These are phyloP conservation scores for Torulaspora delbrueckii DNA, from an alignment of 805 yeast species.

Conservation along the genomic window DNA sequence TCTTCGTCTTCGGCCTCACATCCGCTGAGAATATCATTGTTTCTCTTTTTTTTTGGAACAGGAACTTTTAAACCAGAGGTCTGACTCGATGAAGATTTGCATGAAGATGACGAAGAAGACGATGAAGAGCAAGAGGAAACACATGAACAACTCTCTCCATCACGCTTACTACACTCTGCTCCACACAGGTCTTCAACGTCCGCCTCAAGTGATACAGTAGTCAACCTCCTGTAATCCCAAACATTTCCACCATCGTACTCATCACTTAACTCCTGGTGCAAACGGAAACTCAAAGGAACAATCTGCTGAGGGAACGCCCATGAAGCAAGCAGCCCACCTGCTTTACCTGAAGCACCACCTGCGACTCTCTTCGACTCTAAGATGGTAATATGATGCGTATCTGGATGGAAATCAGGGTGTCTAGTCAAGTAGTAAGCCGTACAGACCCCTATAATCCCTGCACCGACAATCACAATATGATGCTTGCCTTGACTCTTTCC, in stretches of 20 bases:
- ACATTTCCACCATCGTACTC: constrained; percentile 75
- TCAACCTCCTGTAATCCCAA: constrained; percentile 90
- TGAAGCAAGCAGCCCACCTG: constrained; percentile 89
- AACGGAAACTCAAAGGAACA: constrained; percentile 78
- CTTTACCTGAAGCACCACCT: constrained; percentile 96
- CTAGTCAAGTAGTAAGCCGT: constrained; percentile 83
- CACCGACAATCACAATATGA: constrained; percentile 83
- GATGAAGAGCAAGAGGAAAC: constrained; percentile 1
- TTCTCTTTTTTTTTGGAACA: constrained; percentile 12
- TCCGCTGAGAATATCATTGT: background rate
- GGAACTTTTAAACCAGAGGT: constrained; percentile 7
- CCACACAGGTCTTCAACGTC: constrained; percentile 43
- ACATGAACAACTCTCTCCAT: background rate
- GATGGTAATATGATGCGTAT: constrained; percentile 73
- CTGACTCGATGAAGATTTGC: background rate
- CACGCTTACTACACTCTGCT: constrained; percentile 12
- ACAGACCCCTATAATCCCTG: constrained; percentile 94
- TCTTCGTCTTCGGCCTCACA: constrained; percentile 26
- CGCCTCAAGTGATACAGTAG: constrained; percentile 85
- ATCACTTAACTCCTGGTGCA: constrained; percentile 79
- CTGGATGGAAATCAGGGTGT: constrained; percentile 74
- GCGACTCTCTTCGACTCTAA: constrained; percentile 90
- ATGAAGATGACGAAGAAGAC: constrained; percentile 3
- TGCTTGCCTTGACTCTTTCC: constrained; percentile 48
- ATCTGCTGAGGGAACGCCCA: constrained; percentile 98